Base-by-base conservation (phyloP, 495 filamentous ascomycete genomes). In the Podospora pseudocomata region DNA sequence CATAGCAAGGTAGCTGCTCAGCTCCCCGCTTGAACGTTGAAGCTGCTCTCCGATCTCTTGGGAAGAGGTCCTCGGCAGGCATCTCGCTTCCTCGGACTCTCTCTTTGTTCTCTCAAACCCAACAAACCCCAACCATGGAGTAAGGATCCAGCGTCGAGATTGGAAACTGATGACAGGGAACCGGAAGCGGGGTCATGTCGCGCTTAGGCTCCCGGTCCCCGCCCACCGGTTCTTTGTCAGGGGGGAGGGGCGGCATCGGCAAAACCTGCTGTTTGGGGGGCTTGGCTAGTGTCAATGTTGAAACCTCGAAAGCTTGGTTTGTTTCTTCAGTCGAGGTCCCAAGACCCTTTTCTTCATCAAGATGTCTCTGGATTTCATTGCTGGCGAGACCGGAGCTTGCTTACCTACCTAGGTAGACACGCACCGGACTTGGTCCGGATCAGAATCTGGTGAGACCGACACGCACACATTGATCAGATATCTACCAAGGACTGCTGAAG, bases 181-280 rank as follows among this genome's bases (percentile, higher is more conserved):
- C 54, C 20, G 5, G 27, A 66, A 30, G 44, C 32, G 44, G 63
- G 49, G 53, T 65, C n/a, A 13, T 58, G 9, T 58, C 23, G 59
- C 16, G 26, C 27, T 30, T 64, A 30, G 58, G 68, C 73, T 74
- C 70, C 73, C 75, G 72, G 74, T 73, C 74, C 72, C 73, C 71
- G 71, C 68, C 70, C 70, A 75, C 69, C 71, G 64, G 68, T 64
- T 75, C 66, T 70, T 39, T 74, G 76, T 76, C 54, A 73, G 76
- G 74, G 77, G 75, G 77, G 75, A 74, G 74, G 72, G 70, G 77
- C 77, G 77, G 77, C 73, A 76, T 78, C 77, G 77, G 77, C 73
- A 76, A 74, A 67, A 77, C 64, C 74, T 78, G 76, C 76, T 30
- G 26, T 61, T 61, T 61, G 59, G 13, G 26, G 9, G 59, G 9